Base-by-base conservation (phyloP, 768 basidiomycete genomes). In the Pulveroboletus sp. region DNA sequence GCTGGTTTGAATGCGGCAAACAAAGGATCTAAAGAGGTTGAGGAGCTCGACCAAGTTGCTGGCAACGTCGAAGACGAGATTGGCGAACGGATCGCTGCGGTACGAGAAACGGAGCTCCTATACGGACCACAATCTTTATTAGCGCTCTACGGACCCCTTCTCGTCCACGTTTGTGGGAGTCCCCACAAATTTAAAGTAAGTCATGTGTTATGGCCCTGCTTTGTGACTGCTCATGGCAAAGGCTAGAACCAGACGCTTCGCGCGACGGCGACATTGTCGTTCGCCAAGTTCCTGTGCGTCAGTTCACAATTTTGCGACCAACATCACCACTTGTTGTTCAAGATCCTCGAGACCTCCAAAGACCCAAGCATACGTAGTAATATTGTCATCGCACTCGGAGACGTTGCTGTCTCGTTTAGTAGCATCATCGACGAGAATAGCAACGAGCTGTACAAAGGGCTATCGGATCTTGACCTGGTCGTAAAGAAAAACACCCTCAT, bases 401-500 rank as follows among this genome's bases (percentile, higher is more conserved):
- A 99, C 57, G 90, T 98, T 32, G 95, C 95, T 0, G 93, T 98
- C 14, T 97, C 90, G n/a, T 98, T 98, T 77, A 94, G 91, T 67
- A 93, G 73, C 52, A 90, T 99, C 69, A 82, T 99, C 55, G 95
- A 98, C 68, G 94, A 99, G 74, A 97, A 95, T 73, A 91, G 87
- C 70, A 88, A 93, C 59, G 89, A 94, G 58, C 75, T 99, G 2
- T 99, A 98, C 75, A 88, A 87, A 62, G 95, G 95, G 2, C 79
- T 98, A 31, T 87, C 90, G 11, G 97, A 99, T 66, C 73, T 72
- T 34, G 81, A 95, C 58, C 69, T 91, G 10, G 80, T 87, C 34
- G 95, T 99, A 55, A 99, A 98, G 82, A 98, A 98, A 78, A 98
- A 98, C 70, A 97, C 95, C 31, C 78, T 99, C 38, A 98, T 98